Evolutionary conservation across 805 yeast species (phyloP).

Genomic region (Yarrowia phangngaensis): DNA sequence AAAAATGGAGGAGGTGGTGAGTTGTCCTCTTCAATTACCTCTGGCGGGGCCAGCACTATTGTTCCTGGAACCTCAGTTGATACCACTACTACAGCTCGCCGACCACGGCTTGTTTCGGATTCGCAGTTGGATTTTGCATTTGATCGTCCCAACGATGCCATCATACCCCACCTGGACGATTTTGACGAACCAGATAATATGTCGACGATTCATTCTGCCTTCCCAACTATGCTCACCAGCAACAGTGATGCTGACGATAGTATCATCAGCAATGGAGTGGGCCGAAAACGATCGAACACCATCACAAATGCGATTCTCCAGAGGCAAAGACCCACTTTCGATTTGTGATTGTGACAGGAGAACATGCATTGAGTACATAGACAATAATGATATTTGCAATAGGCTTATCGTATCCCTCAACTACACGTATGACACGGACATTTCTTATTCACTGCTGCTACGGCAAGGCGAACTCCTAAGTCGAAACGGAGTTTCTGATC

Average conservation of each 20-base stretch:
- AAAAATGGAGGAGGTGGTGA: constrained; percentile 1
- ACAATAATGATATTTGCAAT: too few species aligned
- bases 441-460: too few species aligned
- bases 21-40: constrained; percentile 14
- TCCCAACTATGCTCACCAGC: background rate
- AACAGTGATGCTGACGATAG: background rate
- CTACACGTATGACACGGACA: too few species aligned
- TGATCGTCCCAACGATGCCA: constrained; percentile 8
- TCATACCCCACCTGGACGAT: constrained; percentile 19
- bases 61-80: too few species aligned
- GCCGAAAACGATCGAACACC: constrained; percentile 18
- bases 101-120: constrained; percentile 11
- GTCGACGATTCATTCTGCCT: constrained; percentile 16
- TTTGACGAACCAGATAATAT: constrained; percentile 16
- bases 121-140: constrained; percentile 14
- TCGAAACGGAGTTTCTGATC: too few species aligned
- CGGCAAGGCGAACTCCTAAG: too few species aligned
- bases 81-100: too few species aligned
- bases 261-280: background rate
- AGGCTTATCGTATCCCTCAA: too few species aligned
- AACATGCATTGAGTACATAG: too few species aligned
- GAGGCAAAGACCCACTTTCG: constrained; percentile 24
- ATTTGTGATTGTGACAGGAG: too few species aligned
- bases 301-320: constrained; percentile 19
- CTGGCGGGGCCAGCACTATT: background rate